Evolutionary conservation across 2,329 filamentous ascomycete genomes (phyloP).

Genomic region (Cryoendolithus antarcticus): DNA sequence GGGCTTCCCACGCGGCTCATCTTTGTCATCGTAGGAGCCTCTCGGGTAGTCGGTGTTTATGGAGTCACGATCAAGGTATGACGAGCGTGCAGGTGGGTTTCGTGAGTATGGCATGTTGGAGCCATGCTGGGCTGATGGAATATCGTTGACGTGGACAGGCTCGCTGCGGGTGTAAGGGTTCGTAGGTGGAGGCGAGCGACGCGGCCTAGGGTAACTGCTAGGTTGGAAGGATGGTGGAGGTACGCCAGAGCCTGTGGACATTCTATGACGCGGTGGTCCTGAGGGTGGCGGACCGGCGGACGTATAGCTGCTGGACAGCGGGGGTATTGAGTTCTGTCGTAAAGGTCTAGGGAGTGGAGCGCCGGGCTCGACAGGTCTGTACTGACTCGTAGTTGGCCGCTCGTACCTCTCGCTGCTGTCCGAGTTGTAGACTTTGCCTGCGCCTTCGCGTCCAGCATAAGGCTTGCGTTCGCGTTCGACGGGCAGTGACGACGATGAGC

Average conservation of each 20-base stretch:
- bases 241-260: conserved; percentile 8
- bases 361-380: background rate
- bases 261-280: conserved; percentile 9
- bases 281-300: background rate
- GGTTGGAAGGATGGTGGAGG: conserved; percentile 7
- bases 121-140: conserved; percentile 14
- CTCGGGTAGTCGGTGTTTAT: conserved; percentile 1
- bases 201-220: conserved; percentile 10
- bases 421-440: conserved; percentile 41
- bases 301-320: background rate
- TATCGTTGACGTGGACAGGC: conserved; percentile 13
- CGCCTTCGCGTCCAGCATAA: conserved; percentile 47
- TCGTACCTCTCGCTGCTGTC: conserved; percentile 1
- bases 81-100: background rate
- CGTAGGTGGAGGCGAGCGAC: conserved; percentile 14
- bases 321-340: background rate
- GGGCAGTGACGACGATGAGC: conserved; percentile 30
- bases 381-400: conserved; percentile 2
- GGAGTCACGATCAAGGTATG: conserved; percentile 9
- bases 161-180: conserved; percentile 15
- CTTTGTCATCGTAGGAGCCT: conserved; percentile 9
- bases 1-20: conserved; percentile 8
- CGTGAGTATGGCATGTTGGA: conserved; percentile 16
- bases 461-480: conserved; percentile 56
- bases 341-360: background rate